phyloP scores from a whole-genome alignment of 1,284 basidiomycete species.

The Pulveroboletus sp. region DNA sequence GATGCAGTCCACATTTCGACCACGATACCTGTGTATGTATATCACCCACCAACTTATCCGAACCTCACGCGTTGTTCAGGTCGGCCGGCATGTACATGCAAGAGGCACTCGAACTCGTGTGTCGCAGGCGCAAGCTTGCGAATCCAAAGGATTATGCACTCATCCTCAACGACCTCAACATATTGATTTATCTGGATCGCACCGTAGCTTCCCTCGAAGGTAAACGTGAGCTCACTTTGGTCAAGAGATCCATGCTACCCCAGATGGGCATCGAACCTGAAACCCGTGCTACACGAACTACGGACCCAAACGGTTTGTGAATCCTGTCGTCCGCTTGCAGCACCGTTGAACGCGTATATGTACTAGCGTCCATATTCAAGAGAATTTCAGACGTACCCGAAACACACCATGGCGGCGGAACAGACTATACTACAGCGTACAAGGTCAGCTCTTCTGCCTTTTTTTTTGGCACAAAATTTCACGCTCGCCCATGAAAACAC shows the following conservation, averaged over 20 bases:
- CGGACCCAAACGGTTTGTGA: constrained; percentile 85
- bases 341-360: constrained; percentile 1
- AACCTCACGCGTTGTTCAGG: constrained; percentile 41
- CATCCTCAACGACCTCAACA: constrained; percentile 72
- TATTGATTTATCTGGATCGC: constrained; percentile 92
- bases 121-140: constrained; percentile 70
- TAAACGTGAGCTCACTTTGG: constrained; percentile 81
- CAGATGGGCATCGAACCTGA: constrained; percentile 65
- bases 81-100: constrained; percentile 97
- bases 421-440: constrained; percentile 77
- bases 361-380: constrained; percentile 87
- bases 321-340: background rate
- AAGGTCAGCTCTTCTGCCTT: constrained; percentile 53
- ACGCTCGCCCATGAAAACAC: constrained; percentile 3
- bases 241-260: constrained; percentile 77
- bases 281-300: constrained; percentile 62
- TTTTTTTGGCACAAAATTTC: background rate
- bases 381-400: constrained; percentile 77
- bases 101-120: constrained; percentile 88
- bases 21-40: constrained; percentile 82
- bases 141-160: constrained; percentile 85
- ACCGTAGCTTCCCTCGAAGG: constrained; percentile 93
- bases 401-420: constrained; percentile 52
- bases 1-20: constrained; percentile 83
- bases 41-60: background rate